Evolutionary conservation across 2,329 filamentous ascomycete genomes (phyloP).

Genomic region (Monilinia fructigena): DNA sequence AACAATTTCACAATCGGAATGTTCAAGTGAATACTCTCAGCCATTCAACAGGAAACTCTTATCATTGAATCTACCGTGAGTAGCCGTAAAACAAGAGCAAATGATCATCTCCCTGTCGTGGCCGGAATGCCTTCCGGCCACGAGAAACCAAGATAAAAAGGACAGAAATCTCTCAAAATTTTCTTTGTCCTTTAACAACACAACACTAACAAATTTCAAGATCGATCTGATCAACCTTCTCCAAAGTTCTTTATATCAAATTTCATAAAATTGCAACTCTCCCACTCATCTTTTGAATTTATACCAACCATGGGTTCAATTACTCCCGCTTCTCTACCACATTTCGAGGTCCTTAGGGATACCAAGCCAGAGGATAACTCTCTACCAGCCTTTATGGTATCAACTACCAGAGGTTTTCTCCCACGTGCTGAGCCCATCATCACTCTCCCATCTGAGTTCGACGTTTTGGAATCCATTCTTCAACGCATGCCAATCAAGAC

Average conservation of each 20-base stretch:
- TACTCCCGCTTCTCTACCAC: conserved; percentile 30
- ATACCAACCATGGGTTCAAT: conserved; percentile 38
- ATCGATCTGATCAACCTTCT: conserved; percentile 18
- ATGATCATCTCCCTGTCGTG: conserved; percentile 30
- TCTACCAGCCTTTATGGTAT: conserved; percentile 76
- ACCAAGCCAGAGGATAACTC: conserved; percentile 60
- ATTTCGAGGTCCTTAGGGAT: conserved; percentile 63
- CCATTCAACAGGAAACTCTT: conserved; percentile 27
- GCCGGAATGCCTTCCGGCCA: conserved; percentile 39
- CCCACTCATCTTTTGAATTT: conserved; percentile 13
- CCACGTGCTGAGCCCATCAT: conserved; percentile 63
- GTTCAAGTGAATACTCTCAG: conserved; percentile 1
- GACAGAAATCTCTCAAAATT: conserved; percentile 27
- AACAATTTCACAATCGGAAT: background rate
- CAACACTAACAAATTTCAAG: background rate
- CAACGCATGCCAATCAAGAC: conserved; percentile 78
- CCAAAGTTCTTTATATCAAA: conserved; percentile 10
- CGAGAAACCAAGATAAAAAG: conserved; percentile 34
- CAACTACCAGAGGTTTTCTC: conserved; percentile 71
- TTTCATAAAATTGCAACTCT: conserved; percentile 13
- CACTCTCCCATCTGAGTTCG: conserved; percentile 70
- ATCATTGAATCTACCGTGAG: conserved; percentile 29
- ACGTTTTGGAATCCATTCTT: conserved; percentile 68
- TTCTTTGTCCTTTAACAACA: conserved; percentile 28
- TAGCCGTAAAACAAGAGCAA: conserved; percentile 22